phyloP scores from a whole-genome alignment of 441 rosid species.

The Pelargonium australe region DNA sequence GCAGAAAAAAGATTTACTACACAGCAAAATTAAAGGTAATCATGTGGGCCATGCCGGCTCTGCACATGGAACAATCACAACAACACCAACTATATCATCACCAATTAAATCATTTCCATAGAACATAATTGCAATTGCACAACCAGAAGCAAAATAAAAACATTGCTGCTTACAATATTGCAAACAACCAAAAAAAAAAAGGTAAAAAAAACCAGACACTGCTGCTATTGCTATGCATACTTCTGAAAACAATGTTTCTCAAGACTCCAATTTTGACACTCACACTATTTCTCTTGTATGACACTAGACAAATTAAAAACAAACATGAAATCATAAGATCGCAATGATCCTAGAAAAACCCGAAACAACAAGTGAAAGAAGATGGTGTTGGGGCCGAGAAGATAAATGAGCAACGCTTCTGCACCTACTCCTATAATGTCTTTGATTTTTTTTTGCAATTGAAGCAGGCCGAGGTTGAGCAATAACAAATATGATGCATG shows the following conservation, averaged over 20 bases:
- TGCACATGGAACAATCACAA: conserved; percentile 20
- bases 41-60: conserved; percentile 8
- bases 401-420: conserved; percentile 60
- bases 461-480: conserved; percentile 83
- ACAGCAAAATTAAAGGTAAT: background rate
- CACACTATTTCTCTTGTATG: background rate
- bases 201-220: background rate
- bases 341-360: background rate
- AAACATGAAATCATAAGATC: background rate
- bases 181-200: conserved; percentile 1
- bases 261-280: background rate
- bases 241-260: conserved; percentile 1
- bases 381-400: conserved; percentile 17
- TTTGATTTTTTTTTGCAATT: conserved; percentile 19
- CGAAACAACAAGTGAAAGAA: background rate
- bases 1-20: background rate
- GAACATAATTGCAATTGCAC: conserved; percentile 17
- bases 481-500: conserved; percentile 24
- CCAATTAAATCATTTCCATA: background rate
- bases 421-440: conserved; percentile 37
- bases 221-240: background rate
- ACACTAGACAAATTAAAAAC: background rate
- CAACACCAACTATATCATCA: background rate
- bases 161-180: conserved; percentile 17
- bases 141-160: conserved; percentile 18